Evolutionary conservation across 192 early-diverging fungal species (phyloP).

Genomic region (Backusella macrospora): DNA sequence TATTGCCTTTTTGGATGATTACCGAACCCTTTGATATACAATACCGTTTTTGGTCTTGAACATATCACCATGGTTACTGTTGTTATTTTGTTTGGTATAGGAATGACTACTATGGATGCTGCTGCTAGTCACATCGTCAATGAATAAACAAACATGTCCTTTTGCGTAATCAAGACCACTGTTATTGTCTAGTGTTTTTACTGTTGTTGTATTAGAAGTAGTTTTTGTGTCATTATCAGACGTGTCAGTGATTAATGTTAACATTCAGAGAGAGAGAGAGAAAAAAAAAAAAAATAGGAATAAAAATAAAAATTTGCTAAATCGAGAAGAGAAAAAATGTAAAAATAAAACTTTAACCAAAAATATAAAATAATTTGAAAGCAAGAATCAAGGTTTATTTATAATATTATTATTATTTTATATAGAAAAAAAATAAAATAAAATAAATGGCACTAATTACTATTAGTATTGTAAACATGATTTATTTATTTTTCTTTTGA

Average conservation of each 20-base stretch:
- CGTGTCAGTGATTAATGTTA: not conserved
- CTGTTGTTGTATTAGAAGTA: not conserved
- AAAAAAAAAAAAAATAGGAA: not conserved
- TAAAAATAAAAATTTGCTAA: no score
- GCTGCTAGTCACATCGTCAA: not conserved
- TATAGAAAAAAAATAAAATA: no score
- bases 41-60: conserved; percentile 12
- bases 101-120: not conserved
- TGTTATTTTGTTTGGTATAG: not conserved
- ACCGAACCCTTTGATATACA: conserved; percentile 9
- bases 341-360: conserved; percentile 13
- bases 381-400: not conserved
- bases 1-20: conserved; percentile 6
- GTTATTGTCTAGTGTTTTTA: not conserved
- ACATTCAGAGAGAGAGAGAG: not conserved
- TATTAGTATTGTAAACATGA: no score
- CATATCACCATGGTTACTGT: not conserved
- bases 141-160: not conserved
- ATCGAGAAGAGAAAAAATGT: not conserved
- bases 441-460: not conserved
- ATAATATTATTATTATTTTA: not conserved
- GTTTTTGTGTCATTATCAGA: not conserved
- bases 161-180: not conserved
- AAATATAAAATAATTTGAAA: not conserved
- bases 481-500: no score